Evolutionary conservation across 345 rosid genomes (phyloP), one percentile per base, ranked within the genome.

Genomic region (Camelina laxa): DNA sequence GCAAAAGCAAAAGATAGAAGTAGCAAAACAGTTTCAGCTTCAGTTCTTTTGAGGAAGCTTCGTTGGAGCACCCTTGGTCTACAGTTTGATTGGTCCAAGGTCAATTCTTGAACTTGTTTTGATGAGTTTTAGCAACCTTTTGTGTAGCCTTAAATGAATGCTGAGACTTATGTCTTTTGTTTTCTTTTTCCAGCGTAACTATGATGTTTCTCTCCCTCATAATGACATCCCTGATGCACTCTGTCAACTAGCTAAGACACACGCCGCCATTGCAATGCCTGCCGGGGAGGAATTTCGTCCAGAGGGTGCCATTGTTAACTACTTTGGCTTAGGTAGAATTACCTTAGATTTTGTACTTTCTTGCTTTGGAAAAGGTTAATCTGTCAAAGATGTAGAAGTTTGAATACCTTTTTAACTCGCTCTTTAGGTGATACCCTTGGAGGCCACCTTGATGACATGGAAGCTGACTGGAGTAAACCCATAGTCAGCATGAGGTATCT

Each of bases 371-470:
- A 55, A 63, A 24, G 57, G 35, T 38, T 30, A 22, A 55, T 65
- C 57, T 21, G 17, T 24, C 1, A 2, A 9, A 63, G 38, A 13
- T 66, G 70, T 41, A 44, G 64, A 33, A 53, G 7, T 41, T 51
- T 22, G 68, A 49, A 31, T 7, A 36, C 67, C 11, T 56, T 65
- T 27, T 39, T 20, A 4, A 64, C 27, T 7, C 19, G 0, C 6
- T 49, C 9, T 62, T 70, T 80, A 95, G 98, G 93, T 59, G 98
- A 91, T 86, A 80, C 95, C 35, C 89, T 94, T 36, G 98, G 98
- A 58, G 99, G 97, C 27, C 99, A 95, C 79, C 85, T 90, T 69
- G 99, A 91, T 83, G 99, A 91, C 72, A 91, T 91, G 98, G 98
- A 94, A 85, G 88, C 78, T 20, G 97, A 91, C 69, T 95, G 97